phyloP scores from a whole-genome alignment of 1,139 yeast species.

The Lodderomyces elongisporus region DNA sequence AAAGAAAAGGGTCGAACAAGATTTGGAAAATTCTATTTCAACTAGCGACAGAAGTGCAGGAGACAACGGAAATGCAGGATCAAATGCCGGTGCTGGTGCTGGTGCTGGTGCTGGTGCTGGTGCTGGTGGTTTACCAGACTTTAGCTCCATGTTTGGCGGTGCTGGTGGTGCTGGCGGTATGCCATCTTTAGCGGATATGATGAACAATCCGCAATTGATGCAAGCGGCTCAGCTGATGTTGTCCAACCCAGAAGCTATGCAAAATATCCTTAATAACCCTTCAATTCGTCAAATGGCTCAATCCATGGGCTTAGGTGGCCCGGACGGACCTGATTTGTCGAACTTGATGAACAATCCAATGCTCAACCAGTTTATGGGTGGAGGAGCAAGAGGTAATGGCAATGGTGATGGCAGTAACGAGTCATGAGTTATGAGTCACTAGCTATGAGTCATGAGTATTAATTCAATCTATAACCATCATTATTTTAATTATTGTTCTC shows the following conservation, averaged over 20 bases:
- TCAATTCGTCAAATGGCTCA: constrained; percentile 73
- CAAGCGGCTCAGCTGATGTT: constrained; percentile 92
- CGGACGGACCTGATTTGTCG: constrained; percentile 52
- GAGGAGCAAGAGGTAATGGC: constrained; percentile 14
- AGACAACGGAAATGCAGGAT: neutral
- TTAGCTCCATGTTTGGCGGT: constrained; percentile 59
- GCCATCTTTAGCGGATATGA: constrained; percentile 51
- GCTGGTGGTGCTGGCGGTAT: constrained; percentile 58
- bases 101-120: constrained; percentile 37
- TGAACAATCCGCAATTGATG: constrained; percentile 87
- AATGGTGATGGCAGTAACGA: constrained; percentile 4
- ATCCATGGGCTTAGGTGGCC: constrained; percentile 58
- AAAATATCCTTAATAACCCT: constrained; percentile 76
- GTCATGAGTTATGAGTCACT: too few species aligned
- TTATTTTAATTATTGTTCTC: too few species aligned
- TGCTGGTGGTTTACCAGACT: constrained; percentile 72
- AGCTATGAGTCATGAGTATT: too few species aligned
- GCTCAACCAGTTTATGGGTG: constrained; percentile 53
- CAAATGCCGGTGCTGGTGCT: constrained; percentile 12
- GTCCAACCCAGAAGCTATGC: constrained; percentile 81
- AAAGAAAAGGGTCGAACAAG: constrained; percentile 75
- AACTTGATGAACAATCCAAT: constrained; percentile 80
- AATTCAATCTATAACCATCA: too few species aligned
- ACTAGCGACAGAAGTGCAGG: constrained; percentile 10
- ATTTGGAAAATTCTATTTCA: constrained; percentile 46